Percentiles rank a stretch among this genome's conserved stretches.
These are phyloP conservation scores for Parachaetomium inaequale DNA, from an alignment of 495 filamentous ascomycete species.

Conservation along the genomic window DNA sequence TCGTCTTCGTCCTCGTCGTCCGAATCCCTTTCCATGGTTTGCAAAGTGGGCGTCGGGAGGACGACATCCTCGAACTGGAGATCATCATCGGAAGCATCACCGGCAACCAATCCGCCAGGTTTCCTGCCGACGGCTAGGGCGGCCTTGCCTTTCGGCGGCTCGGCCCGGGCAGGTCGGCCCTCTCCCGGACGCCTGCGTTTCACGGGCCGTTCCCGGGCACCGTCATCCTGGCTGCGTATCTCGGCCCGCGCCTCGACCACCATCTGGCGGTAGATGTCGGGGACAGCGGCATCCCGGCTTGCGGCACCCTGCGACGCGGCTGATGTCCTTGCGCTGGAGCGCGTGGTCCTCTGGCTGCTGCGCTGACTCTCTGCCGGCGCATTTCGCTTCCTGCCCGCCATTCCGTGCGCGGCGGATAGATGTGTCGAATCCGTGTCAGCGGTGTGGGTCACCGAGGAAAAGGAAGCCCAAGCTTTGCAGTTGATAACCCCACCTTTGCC, in stretches of 20 bases:
- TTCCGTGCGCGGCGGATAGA: neutral
- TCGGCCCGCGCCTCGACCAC: constrained; percentile 16
- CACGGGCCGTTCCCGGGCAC: constrained; percentile 30
- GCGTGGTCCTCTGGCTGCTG: constrained; percentile 16
- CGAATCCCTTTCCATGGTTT: constrained; percentile 28
- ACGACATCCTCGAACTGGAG: constrained; percentile 40
- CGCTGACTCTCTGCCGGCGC: constrained; percentile 6
- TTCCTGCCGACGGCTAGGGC: constrained; percentile 13
- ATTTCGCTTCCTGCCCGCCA: constrained; percentile 29
- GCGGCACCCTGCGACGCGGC: neutral
- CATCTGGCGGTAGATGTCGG: constrained; percentile 24
- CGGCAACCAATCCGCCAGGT: neutral
- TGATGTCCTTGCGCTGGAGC: constrained; percentile 14
- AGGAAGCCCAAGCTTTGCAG: too few relatives aligned
- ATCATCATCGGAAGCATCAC: constrained; percentile 34
- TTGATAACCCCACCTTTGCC: too few relatives aligned
- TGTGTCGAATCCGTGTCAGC: neutral
- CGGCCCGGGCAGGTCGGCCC: constrained; percentile 15
- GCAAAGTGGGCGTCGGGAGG: constrained; percentile 27
- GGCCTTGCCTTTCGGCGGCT: neutral
- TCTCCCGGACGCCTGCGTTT: constrained; percentile 45
- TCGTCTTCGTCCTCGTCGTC: constrained; percentile 36
- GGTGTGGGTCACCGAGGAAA: too few relatives aligned
- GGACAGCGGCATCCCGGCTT: constrained; percentile 7
- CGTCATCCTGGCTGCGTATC: neutral